These are phyloP conservation scores for Haplosporangium sp. DNA, from an alignment of 371 early-diverging fungal genomes.

Conservation along the genomic window DNA sequence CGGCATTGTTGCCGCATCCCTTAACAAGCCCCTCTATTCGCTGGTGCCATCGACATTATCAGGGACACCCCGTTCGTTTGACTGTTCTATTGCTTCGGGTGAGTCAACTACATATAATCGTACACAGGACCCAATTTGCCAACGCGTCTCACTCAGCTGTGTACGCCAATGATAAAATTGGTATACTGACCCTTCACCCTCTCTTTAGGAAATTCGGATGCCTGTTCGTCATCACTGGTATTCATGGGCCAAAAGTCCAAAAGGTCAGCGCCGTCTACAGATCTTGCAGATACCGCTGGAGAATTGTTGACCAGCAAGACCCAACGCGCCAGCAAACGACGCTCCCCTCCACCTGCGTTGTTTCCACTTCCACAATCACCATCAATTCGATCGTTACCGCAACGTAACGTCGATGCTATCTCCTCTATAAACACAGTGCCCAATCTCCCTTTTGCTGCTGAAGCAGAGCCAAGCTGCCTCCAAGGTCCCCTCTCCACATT, in stretches of 20 bases:
- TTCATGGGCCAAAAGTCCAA: constrained; percentile 3
- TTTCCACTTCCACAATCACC: background rate
- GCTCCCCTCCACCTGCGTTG: background rate
- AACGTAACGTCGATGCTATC: too few species aligned
- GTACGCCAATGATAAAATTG: too few species aligned
- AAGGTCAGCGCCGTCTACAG: background rate
- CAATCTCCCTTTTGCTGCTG: too few species aligned
- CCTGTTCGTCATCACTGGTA: background rate
- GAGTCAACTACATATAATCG: too few species aligned
- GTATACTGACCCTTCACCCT: too few species aligned
- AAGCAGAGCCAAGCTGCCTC: too few species aligned
- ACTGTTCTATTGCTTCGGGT: background rate
- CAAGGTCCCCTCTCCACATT: too few species aligned
- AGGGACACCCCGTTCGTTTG: background rate
- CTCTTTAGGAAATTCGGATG: background rate
- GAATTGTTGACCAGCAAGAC: background rate
- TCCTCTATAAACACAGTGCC: too few species aligned
- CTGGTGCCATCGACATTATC: background rate
- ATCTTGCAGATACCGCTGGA: background rate
- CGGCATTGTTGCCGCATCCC: background rate
- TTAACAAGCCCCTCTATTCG: background rate
- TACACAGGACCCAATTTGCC: too few species aligned
- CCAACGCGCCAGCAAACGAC: background rate
- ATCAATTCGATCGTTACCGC: background rate
- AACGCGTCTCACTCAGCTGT: too few species aligned